Base-by-base conservation (phyloP, 2,329 filamentous ascomycete genomes). In the Dactylellina leptospora region DNA sequence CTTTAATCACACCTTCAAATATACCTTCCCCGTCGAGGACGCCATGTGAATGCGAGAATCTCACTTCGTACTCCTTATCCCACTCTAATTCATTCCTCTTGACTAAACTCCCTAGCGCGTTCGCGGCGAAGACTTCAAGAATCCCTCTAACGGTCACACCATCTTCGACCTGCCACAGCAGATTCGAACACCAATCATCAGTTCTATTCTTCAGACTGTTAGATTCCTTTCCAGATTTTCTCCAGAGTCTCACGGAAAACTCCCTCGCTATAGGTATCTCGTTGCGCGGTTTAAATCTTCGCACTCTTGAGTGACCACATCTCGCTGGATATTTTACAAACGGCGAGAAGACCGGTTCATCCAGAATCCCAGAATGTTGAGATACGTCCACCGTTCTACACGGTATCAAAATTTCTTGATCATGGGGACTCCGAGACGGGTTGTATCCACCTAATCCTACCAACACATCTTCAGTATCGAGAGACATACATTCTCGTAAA, bases 311-410 rank as follows among this genome's bases (percentile, higher is more conserved):
- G 30, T 36, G 2, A n/a, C n/a, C n/a, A n/a, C n/a, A n/a, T n/a
- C n/a, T n/a, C n/a, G n/a, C n/a, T n/a, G n/a, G 4, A 11, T 51
- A 61, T 5, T 25, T 54, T 2, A 54, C 23, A 25, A 45, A 63
- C 2, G 59, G 59, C 10, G 59, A 63, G 25, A 63, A 54, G 0
- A 47, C 11, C 6, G 40, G 36, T 27, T 63, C 59, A 22, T 54
- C 18, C 5, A 63, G 38, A 27, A 63, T 30, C 4, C 38, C 5
- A 28, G 36, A 3, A 54, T 18, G 10, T 51, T 22, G 1, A 54
- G 23, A 33, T 63, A 25, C 2, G 18, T 25, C 56, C 56, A 61
- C 22, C 44, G 22, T 9, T 47, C 4, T 42, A n/a, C 6, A 8
- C 38, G 8, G 6, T 42, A 8, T 16, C 38, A 10, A 16, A 4